Base-by-base conservation (phyloP, 2,329 filamentous ascomycete genomes). In the Fusarium udum region DNA sequence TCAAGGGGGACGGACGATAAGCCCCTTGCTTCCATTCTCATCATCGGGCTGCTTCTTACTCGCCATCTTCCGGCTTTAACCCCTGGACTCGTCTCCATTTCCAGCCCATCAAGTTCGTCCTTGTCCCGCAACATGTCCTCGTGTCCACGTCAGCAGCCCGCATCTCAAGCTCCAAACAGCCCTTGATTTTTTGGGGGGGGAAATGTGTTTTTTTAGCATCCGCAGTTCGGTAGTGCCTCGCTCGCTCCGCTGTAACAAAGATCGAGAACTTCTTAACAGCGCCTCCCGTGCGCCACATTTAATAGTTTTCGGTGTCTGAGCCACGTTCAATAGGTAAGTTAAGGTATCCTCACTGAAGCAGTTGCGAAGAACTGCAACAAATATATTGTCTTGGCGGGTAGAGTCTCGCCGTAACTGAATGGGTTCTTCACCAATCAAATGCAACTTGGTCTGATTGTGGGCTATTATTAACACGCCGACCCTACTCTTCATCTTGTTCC, bases 101-200 rank as follows among this genome's bases (percentile, higher is more conserved):
- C 43, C 55, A 42, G 49, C 48, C 34, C 20, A 40, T 39, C 26
- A 28, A 55, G 51, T 55, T 55, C 34, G 36, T 55, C 36, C 32
- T 69, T 26, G 71, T 73, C 55, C 42, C 62, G 51, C 43, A 57
- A 45, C 46, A 24, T 63, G 59, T 58, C 57, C 56, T 69, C 71
- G 60, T 74, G 72, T 75, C 72, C 72, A 61, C 72, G 72, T 75
- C 72, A 75, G 72, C 72, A 69, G 56, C 57, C 66, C 56, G 51
- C 65, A 56, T 39, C 58, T 55, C 48, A 46, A 61, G 52, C 51
- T 67, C 45, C 10, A 49, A 48, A 58, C 65, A 43, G 63, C 31
- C 59, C 37, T 42, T 61, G 28, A 12, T 36, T 61, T 40, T 61
- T 40, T 51, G 36, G n/a, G 34, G 39, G 36, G 39, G 22, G 18